Evolutionary conservation across 164 flowering plant genomes (phyloP).

Genomic region (Tinospora cordifolia): DNA sequence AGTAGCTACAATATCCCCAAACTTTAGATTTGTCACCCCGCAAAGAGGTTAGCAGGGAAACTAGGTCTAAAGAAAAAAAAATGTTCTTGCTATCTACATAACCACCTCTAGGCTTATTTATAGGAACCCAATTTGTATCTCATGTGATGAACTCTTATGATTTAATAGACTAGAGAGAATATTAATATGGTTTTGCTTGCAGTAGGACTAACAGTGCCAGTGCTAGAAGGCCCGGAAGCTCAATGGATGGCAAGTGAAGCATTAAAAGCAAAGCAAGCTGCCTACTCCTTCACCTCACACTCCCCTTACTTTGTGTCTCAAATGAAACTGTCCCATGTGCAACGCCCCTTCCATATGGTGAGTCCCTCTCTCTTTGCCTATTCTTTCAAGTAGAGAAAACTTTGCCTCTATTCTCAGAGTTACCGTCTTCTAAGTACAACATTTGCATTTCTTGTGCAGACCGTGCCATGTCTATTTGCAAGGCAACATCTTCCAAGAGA

Average conservation of each 20-base stretch:
- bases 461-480: neutral
- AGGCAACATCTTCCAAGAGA: neutral
- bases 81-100: no score
- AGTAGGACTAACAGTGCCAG: neutral
- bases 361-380: neutral
- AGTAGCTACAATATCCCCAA: no score
- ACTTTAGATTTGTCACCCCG: no score
- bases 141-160: no score
- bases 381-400: neutral
- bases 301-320: neutral
- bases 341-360: neutral
- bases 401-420: neutral
- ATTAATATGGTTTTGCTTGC: neutral
- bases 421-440: no score
- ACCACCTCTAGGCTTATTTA: no score
- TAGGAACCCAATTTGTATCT: no score
- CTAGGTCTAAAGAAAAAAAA: no score
- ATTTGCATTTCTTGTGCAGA: neutral
- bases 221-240: neutral
- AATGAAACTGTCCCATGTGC: neutral
- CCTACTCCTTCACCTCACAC: neutral
- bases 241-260: neutral
- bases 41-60: no score
- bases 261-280: neutral
- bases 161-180: no score